phyloP scores from a whole-genome alignment of 2,329 filamentous ascomycete genomes.

The Fusarium austroafricanum region DNA sequence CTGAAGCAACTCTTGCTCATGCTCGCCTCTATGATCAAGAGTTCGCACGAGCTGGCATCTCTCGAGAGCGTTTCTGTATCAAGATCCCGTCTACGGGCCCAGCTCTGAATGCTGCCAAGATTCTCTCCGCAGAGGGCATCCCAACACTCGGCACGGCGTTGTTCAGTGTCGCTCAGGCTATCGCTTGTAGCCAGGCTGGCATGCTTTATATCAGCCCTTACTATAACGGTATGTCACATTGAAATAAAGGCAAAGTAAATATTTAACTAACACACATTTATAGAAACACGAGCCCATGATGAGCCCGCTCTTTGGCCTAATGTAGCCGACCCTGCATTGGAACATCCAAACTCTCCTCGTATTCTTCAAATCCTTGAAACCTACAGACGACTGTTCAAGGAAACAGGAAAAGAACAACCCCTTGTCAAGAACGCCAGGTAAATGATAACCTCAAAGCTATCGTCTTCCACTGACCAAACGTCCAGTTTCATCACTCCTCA shows the following conservation, averaged over 20 bases:
- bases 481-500: slow-evolving; percentile 56
- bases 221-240: slow-evolving; percentile 54
- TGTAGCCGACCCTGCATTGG: slow-evolving; percentile 57
- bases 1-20: slow-evolving; percentile 58
- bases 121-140: slow-evolving; percentile 58
- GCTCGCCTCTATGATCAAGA: slow-evolving; percentile 60
- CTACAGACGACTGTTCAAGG: slow-evolving; percentile 58
- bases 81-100: slow-evolving; percentile 63
- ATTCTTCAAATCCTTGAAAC: slow-evolving; percentile 62
- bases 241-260: neutral
- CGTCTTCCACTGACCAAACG: neutral
- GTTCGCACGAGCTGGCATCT: slow-evolving; percentile 58
- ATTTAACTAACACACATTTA: neutral
- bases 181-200: slow-evolving; percentile 61
- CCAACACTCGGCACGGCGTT: slow-evolving; percentile 60
- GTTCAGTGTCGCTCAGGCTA: slow-evolving; percentile 61
- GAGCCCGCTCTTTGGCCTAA: slow-evolving; percentile 59
- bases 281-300: slow-evolving; percentile 58
- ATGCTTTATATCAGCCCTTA: slow-evolving; percentile 63
- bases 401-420: slow-evolving; percentile 62
- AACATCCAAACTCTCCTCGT: slow-evolving; percentile 61
- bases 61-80: slow-evolving; percentile 61
- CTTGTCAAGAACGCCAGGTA: slow-evolving; percentile 60
- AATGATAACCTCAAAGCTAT: neutral
- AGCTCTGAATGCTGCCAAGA: slow-evolving; percentile 58